Evolutionary conservation across 2,329 filamentous ascomycete genomes (phyloP), one percentile per base, ranked within the genome.

Genomic region (Penicillium sp.): DNA sequence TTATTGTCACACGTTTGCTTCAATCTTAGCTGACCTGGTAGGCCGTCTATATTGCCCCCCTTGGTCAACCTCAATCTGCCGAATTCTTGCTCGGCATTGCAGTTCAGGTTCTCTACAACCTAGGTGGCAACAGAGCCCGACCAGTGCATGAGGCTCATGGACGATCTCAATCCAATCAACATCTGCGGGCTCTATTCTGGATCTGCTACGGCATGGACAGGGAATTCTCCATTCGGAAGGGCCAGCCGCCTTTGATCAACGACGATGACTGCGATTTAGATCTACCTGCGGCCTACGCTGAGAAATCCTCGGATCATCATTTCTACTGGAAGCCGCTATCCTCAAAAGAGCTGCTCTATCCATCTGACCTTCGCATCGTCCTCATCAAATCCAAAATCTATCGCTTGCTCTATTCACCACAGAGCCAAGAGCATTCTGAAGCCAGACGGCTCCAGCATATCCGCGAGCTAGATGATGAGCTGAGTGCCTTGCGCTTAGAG

Each of bases 131-230:
- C 28, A 39, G 30, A 32, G 36, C 34, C 20, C 37, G 31, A 37
- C 23, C 21, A 1, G 14, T 31, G 13, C 26, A 34, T 14, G 34
- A 35, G n/a, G 27, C 38, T 17, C 39, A 14, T 8, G 15, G 41
- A 10, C 32, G 16, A 13, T 31, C 43, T 2, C 36, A 41, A 11
- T 34, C 47, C 14, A 39, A 39, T 4, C 40, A 42, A 23, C 56
- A 58, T 31, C 31, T 55, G 8, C 49, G 56, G 4, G 51, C 47
- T 15, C 19, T 57, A 6, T 58, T 58, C 40, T 58, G 56, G 56
- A 33, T 52, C 2, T 55, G 45, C 17, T 58, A 56, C 26, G 39
- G 39, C 7, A 36, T 51, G 9, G 56, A 57, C 21, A 56, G 51
- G 23, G 53, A 56, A 33, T 42, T 57, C 21, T 45, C 51, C 4